Evolutionary conservation across 768 basidiomycete genomes (phyloP), one percentile per base, ranked within the genome.

Genomic region (Lentinula lateritia): DNA sequence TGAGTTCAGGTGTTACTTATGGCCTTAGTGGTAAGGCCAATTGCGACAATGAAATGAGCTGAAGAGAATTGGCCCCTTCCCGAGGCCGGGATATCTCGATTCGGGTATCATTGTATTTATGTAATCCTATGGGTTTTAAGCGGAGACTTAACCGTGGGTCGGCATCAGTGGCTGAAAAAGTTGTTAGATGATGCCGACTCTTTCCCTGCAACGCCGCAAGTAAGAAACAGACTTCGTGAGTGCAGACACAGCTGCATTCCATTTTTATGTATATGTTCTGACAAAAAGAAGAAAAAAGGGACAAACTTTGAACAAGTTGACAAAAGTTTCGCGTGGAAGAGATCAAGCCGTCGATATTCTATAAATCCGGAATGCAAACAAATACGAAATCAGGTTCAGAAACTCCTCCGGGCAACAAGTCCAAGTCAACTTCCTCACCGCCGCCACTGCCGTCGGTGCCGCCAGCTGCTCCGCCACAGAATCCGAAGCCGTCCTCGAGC

Each of bases 401-500:
- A 73, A 74, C 78, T 70, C 78, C 83, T 73, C 77, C 78, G 75
- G 78, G 74, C 65, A 77, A 80, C 9, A 58, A 56, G 41, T 69
- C 72, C 76, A 72, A 73, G 70, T 32, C 20, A 34, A 34, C 50
- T 52, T 52, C 50, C n/a, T 32, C 50, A 36, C 70, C 70, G 70
- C 63, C 71, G 55, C 50, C 48, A 42, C 62, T 57, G 54, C 63
- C 45, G 34, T 76, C 76, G 75, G 67, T 78, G 79, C 78, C 78
- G 78, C 76, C 70, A 63, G 72, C 77, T 78, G 77, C 78, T 77
- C 70, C 71, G 65, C 71, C 74, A 75, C 72, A 46, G 36, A 53
- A 36, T 18, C 64, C 73, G 53, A 78, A 78, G 80, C 79, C 82
- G 80, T 74, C 73, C 62, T 66, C 75, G 64, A 65, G 74, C 66